Percentiles rank a stretch among this genome's conserved stretches.
These are phyloP conservation scores for Phallus indusiatus DNA, from an alignment of 768 basidiomycete genomes.

Conservation along the genomic window DNA sequence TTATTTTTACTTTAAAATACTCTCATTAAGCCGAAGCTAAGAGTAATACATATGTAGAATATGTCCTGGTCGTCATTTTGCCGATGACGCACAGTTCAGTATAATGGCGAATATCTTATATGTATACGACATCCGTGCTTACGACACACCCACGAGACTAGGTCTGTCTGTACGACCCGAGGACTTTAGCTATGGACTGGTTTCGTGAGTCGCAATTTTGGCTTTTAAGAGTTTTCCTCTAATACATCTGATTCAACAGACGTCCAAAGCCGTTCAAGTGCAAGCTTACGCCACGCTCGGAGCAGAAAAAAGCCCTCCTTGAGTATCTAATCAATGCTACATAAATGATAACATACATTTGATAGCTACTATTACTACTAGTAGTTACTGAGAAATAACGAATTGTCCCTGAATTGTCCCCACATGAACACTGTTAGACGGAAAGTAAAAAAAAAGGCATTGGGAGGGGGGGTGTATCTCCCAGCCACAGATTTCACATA, in stretches of 20 bases:
- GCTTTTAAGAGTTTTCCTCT: background rate
- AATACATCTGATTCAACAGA: background rate
- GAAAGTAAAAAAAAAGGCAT: too few relatives aligned
- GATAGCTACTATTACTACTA: too few relatives aligned
- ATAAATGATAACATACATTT: too few relatives aligned
- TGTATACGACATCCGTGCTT: background rate
- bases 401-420: too few relatives aligned
- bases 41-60: slow-evolving; percentile 12
- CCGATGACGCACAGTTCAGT: slow-evolving; percentile 26
- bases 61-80: slow-evolving; percentile 26
- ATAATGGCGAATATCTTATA: slow-evolving; percentile 22
- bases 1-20: background rate
- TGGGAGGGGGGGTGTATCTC: too few relatives aligned
- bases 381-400: too few relatives aligned
- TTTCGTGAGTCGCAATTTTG: background rate
- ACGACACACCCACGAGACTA: background rate
- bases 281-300: slow-evolving; percentile 12
- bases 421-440: too few relatives aligned
- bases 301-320: background rate
- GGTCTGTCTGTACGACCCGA: background rate
- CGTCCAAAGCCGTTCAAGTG: slow-evolving; percentile 15
- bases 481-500: too few relatives aligned
- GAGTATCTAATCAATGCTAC: background rate
- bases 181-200: background rate
- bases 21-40: background rate